These are phyloP conservation scores for Hortaea sp. DNA, from an alignment of 2,329 filamentous ascomycete species.

Conservation along the genomic window DNA sequence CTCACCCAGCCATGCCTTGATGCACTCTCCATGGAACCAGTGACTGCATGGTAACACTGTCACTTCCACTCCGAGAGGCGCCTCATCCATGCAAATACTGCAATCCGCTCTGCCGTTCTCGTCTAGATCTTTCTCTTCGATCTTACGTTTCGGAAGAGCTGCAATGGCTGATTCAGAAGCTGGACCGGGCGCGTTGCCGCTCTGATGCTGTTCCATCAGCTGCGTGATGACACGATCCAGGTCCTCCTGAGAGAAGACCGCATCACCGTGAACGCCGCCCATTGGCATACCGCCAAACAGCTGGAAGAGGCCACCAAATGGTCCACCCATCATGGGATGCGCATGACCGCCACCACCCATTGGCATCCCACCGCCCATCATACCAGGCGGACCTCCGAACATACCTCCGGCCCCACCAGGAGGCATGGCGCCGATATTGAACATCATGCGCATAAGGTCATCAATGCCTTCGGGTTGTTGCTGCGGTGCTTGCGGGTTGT, in stretches of 20 bases:
- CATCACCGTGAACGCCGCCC: constrained; percentile 53
- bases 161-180: constrained; percentile 67
- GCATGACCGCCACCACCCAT: background rate
- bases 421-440: constrained; percentile 17
- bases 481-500: constrained; percentile 36
- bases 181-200: constrained; percentile 69
- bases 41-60: constrained; percentile 77
- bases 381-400: background rate
- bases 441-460: constrained; percentile 23
- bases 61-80: constrained; percentile 62
- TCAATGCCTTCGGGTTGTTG: constrained; percentile 24
- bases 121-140: constrained; percentile 60
- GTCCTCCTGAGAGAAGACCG: constrained; percentile 82
- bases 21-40: constrained; percentile 83
- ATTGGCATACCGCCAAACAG: constrained; percentile 26
- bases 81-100: constrained; percentile 87
- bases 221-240: constrained; percentile 79
- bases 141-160: constrained; percentile 56
- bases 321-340: background rate
- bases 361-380: constrained; percentile 5
- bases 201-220: constrained; percentile 74
- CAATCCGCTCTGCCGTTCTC: constrained; percentile 65
- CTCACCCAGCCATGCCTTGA: constrained; percentile 72
- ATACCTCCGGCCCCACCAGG: constrained; percentile 1
- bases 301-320: constrained; percentile 13